Evolutionary conservation across 805 yeast genomes (phyloP).

Genomic region (Kodamaea neixiangensis): DNA sequence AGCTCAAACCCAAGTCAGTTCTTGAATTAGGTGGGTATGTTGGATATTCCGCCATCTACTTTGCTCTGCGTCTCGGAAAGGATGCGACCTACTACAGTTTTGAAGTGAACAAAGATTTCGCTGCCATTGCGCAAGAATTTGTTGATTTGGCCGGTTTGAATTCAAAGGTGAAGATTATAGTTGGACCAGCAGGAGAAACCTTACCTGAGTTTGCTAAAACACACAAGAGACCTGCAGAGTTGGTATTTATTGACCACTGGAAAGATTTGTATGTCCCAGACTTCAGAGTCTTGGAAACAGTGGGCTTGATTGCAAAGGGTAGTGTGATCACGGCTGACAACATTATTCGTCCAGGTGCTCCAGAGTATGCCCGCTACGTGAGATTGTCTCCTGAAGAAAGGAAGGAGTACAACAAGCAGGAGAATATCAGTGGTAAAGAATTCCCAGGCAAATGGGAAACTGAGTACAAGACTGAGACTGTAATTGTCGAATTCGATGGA

Average conservation of each 20-base stretch:
- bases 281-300: constrained; percentile 41
- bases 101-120: constrained; percentile 33
- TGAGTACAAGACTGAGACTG: constrained; percentile 35
- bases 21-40: constrained; percentile 36
- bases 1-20: constrained; percentile 26
- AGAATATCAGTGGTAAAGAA: constrained; percentile 28
- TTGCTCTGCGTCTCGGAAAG: constrained; percentile 27
- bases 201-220: constrained; percentile 27
- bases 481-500: constrained; percentile 19
- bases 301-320: constrained; percentile 41
- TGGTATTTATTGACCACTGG: constrained; percentile 44
- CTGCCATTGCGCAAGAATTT: constrained; percentile 28
- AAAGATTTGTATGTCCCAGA: constrained; percentile 43
- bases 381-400: constrained; percentile 38
- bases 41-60: constrained; percentile 40
- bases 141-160: constrained; percentile 37
- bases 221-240: constrained; percentile 27
- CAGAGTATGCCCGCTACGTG: constrained; percentile 42
- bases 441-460: constrained; percentile 44
- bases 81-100: constrained; percentile 36
- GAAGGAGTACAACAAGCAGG: constrained; percentile 27
- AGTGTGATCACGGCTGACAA: constrained; percentile 43
- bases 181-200: constrained; percentile 33
- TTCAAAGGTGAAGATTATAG: constrained; percentile 29
- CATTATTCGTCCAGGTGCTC: constrained; percentile 36